These are phyloP conservation scores for Alopecurus myosuroides DNA, from an alignment of 176 grass and related monocot species.

Conservation along the genomic window DNA sequence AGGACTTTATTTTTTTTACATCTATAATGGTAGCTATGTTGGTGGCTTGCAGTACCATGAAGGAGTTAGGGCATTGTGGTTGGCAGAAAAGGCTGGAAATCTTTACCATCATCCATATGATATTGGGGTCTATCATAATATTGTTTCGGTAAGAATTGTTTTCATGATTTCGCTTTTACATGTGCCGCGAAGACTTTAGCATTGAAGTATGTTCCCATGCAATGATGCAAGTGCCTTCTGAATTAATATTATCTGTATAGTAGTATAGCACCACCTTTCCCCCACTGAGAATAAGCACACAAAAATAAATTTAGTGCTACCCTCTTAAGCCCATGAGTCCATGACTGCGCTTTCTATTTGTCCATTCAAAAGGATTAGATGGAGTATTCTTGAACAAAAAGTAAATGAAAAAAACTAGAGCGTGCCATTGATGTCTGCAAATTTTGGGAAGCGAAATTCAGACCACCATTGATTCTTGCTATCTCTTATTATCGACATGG, in stretches of 20 bases:
- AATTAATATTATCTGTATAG: not conserved
- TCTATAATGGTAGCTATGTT: conserved; percentile 16
- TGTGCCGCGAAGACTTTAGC: not conserved
- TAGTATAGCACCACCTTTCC: not conserved
- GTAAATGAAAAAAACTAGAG: not conserved
- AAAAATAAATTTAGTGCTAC: not conserved
- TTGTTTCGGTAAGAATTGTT: conserved; percentile 61
- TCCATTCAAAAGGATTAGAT: not conserved
- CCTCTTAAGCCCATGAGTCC: not conserved
- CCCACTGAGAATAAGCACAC: not conserved
- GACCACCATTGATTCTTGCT: not conserved
- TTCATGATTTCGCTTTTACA: not conserved
- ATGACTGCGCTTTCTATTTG: not conserved
- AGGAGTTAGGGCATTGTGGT: conserved; percentile 90
- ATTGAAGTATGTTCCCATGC: not conserved
- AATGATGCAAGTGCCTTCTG: not conserved
- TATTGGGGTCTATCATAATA: conserved; percentile 80
- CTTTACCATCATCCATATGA: conserved; percentile 90
- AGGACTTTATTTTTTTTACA: not conserved
- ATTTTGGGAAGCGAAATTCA: not conserved
- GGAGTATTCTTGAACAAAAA: not conserved
- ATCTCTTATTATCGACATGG: not conserved
- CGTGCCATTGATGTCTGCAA: not conserved
- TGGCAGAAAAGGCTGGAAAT: conserved; percentile 85
- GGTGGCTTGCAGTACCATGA: conserved; percentile 74